phyloP scores from a whole-genome alignment of 306 rosid genomes.

The Citrullus colocynthis region DNA sequence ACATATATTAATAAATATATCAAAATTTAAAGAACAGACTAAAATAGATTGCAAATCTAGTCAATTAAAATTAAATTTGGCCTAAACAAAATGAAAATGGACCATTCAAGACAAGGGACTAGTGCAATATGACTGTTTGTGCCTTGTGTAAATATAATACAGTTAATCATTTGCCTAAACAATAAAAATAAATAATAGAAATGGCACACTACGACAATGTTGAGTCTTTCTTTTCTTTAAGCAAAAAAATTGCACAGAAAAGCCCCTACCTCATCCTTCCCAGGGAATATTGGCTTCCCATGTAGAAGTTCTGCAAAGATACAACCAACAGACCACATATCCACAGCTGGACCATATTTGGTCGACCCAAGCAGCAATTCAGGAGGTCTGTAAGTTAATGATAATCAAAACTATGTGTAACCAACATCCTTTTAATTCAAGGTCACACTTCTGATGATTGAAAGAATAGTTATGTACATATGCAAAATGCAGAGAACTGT shows the following conservation, averaged over 20 bases:
- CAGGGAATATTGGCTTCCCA: conserved; percentile 45
- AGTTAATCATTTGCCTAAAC: not conserved
- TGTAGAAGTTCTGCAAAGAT: conserved; percentile 49
- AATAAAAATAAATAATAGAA: not conserved
- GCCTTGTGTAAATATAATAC: not conserved
- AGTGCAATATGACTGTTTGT: not conserved
- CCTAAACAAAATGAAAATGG: not conserved
- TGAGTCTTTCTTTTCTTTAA: not conserved
- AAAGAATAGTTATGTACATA: not conserved
- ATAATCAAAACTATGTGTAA: not conserved
- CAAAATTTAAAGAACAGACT: not conserved
- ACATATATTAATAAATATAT: not conserved
- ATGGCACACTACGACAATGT: not conserved
- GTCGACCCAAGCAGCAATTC: conserved; percentile 45
- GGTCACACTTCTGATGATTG: not conserved
- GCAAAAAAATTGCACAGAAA: not conserved
- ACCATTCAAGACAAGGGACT: not conserved
- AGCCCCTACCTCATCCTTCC: conserved; percentile 41
- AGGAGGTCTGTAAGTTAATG: conserved; percentile 28
- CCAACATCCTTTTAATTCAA: not conserved
- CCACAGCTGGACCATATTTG: conserved; percentile 45
- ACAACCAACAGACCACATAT: conserved; percentile 51
- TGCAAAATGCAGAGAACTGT: not conserved
- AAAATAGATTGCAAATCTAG: not conserved
- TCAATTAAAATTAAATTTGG: not conserved